These are phyloP conservation scores for Penicillium cosmopolitanum DNA, from an alignment of 495 filamentous ascomycete genomes.

Conservation along the genomic window DNA sequence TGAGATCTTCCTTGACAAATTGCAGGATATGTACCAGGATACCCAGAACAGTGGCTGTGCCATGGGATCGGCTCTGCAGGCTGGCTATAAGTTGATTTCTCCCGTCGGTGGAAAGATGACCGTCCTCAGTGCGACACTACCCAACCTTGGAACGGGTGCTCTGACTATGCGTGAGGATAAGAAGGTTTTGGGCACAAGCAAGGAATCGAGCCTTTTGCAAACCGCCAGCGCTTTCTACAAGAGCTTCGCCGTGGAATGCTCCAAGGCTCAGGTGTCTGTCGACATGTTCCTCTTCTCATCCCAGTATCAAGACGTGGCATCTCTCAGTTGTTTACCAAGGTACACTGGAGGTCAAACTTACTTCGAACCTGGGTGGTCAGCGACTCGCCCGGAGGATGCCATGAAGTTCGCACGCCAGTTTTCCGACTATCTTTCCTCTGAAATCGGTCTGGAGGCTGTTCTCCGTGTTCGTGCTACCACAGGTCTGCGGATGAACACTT, in stretches of 20 bases:
- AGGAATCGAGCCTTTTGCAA: slow-evolving; percentile 84
- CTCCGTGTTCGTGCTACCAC: slow-evolving; percentile 94
- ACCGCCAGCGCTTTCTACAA: slow-evolving; percentile 97
- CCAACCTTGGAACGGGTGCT: slow-evolving; percentile 89
- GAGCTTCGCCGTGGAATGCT: slow-evolving; percentile 98
- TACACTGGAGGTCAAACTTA: slow-evolving; percentile 98
- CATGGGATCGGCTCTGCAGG: slow-evolving; percentile 90
- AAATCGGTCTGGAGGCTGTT: slow-evolving; percentile 95
- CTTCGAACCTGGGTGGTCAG: slow-evolving; percentile 98
- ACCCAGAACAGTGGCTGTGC: slow-evolving; percentile 84
- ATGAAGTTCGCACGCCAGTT: slow-evolving; percentile 98
- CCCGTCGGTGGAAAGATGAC: slow-evolving; percentile 92
- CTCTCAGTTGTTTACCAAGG: slow-evolving; percentile 88
- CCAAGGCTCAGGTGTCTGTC: slow-evolving; percentile 96
- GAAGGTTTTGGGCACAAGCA: slow-evolving; percentile 91
- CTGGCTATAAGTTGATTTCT: slow-evolving; percentile 93
- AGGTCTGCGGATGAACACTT: slow-evolving; percentile 92
- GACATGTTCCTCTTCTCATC: slow-evolving; percentile 99
- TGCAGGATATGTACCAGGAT: slow-evolving; percentile 96
- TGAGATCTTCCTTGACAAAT: slow-evolving; percentile 85
- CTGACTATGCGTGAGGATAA: slow-evolving; percentile 96
- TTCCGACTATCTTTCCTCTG: slow-evolving; percentile 90
- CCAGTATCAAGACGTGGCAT: slow-evolving; percentile 96
- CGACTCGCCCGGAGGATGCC: slow-evolving; percentile 87
- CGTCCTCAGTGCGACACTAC: slow-evolving; percentile 84